Evolutionary conservation across 2,329 filamentous ascomycete species (phyloP), one percentile per base, ranked within the genome.

Genomic region (Aureobasidium sp.): DNA sequence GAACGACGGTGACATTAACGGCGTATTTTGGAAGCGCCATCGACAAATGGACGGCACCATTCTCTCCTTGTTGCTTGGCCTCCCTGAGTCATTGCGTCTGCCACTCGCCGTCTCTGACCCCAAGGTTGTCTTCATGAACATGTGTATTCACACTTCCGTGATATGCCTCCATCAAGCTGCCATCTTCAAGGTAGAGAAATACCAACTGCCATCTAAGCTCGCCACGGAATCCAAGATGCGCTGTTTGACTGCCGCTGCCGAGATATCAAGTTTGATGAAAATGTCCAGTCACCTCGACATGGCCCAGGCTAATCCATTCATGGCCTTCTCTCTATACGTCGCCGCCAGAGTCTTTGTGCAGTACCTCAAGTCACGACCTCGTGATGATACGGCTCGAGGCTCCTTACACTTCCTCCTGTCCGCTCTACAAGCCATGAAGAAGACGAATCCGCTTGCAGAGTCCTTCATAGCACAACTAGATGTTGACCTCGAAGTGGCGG

Each of bases 81-180:
- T 97, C n/a, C 93, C 94, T 0, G 81, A 84, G 37, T 82, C 89
- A 66, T 81, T 97, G 36, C 90, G 93, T 67, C 79, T 97, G 36
- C 91, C 94, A 0, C 77, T 78, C 17, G 91, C 90, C 0, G 77
- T 96, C 37, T 78, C 80, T 17, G 88, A 92, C 69, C 83, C 91
- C 3, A 97, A 97, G 66, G 86, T 93, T 60, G 86, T 97, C 5
- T 97, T 97, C 72, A 86, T 89, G 62, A 97, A 97, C 70, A 96
- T 99, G 91, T 91, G 90, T 71, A 91, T 99, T 36, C 92, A 97
- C 72, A 96, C 94, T 0, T 96, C 92, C 0, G 91, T 91, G 1
- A 97, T 99, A 60, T 97, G 93, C 73, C 79, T 99, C n/a, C 94
- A 99, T 70, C 94, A 99, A 76, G 94, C 93, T 2, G 94, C 94